phyloP scores from a whole-genome alignment of 495 filamentous ascomycete species.

The Friedmanniomyces simplex region DNA sequence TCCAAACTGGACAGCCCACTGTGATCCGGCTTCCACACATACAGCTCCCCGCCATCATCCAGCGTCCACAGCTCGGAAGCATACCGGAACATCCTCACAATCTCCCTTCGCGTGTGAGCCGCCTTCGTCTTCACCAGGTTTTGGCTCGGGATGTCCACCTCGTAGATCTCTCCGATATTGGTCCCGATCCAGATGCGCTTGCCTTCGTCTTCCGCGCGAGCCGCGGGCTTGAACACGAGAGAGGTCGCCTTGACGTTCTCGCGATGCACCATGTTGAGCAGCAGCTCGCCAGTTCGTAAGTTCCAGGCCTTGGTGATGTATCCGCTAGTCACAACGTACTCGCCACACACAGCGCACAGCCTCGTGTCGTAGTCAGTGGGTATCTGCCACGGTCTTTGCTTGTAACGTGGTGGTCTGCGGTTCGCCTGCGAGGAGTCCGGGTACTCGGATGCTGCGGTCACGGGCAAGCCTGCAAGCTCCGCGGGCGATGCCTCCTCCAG shows the following conservation, averaged over 20 bases:
- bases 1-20: conserved; percentile 62
- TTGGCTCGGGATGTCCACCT: conserved; percentile 67
- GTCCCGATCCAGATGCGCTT: conserved; percentile 83
- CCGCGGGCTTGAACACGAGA: conserved; percentile 72
- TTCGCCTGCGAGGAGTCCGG: conserved; percentile 81
- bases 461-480: background rate
- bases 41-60: conserved; percentile 79
- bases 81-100: conserved; percentile 78
- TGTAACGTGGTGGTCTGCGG: conserved; percentile 65
- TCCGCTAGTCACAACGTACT: conserved; percentile 76
- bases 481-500: conserved; percentile 1
- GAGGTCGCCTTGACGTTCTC: conserved; percentile 71
- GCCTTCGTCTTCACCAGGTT: conserved; percentile 53
- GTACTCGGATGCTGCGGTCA: conserved; percentile 43
- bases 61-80: conserved; percentile 88
- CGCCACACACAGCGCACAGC: conserved; percentile 75
- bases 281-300: conserved; percentile 62
- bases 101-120: conserved; percentile 70
- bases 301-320: conserved; percentile 81
- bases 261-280: conserved; percentile 69
- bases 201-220: conserved; percentile 66
- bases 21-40: conserved; percentile 77
- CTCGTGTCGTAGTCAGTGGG: conserved; percentile 73
- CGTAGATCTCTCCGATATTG: conserved; percentile 73
- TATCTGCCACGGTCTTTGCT: conserved; percentile 61